phyloP scores from a whole-genome alignment of 495 filamentous ascomycete genomes.

The Xylaria nigripes region DNA sequence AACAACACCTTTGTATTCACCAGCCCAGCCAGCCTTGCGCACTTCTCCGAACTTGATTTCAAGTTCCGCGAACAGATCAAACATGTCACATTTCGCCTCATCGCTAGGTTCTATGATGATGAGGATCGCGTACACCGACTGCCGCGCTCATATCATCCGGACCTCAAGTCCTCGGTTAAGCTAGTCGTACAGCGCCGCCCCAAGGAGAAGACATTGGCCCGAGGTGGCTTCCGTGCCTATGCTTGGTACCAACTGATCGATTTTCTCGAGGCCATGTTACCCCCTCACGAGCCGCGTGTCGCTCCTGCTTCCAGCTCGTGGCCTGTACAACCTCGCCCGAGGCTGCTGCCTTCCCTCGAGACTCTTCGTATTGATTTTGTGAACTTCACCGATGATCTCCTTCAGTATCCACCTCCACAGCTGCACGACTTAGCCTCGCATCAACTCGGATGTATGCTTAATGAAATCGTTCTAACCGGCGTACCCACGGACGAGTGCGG shows the following conservation, averaged over 20 bases:
- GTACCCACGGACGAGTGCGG: slow-evolving; percentile 31
- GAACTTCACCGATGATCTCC: slow-evolving; percentile 34
- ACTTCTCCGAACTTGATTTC: slow-evolving; percentile 29
- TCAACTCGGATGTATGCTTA: slow-evolving; percentile 35
- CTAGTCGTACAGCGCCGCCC: slow-evolving; percentile 26
- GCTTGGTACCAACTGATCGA: slow-evolving; percentile 40
- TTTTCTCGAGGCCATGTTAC: slow-evolving; percentile 34
- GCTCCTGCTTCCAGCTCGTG: neutral
- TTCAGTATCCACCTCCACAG: slow-evolving; percentile 22
- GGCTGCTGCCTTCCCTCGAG: slow-evolving; percentile 34
- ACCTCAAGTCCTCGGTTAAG: slow-evolving; percentile 23
- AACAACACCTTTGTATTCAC: slow-evolving; percentile 44
- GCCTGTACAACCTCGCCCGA: slow-evolving; percentile 17
- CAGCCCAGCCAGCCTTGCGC: slow-evolving; percentile 30
- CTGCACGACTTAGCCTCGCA: slow-evolving; percentile 33
- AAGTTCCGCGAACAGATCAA: slow-evolving; percentile 29
- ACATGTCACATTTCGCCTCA: slow-evolving; percentile 36
- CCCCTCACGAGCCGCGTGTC: slow-evolving; percentile 25
- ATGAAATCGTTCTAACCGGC: slow-evolving; percentile 38
- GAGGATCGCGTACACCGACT: slow-evolving; percentile 26
- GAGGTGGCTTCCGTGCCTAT: slow-evolving; percentile 38
- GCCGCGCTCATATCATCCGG: slow-evolving; percentile 20
- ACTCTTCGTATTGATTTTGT: slow-evolving; percentile 40
- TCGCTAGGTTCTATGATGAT: slow-evolving; percentile 42
- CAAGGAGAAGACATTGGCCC: slow-evolving; percentile 28